Base-by-base conservation (phyloP, 2,329 filamentous ascomycete genomes). In the Apiospora koreana region DNA sequence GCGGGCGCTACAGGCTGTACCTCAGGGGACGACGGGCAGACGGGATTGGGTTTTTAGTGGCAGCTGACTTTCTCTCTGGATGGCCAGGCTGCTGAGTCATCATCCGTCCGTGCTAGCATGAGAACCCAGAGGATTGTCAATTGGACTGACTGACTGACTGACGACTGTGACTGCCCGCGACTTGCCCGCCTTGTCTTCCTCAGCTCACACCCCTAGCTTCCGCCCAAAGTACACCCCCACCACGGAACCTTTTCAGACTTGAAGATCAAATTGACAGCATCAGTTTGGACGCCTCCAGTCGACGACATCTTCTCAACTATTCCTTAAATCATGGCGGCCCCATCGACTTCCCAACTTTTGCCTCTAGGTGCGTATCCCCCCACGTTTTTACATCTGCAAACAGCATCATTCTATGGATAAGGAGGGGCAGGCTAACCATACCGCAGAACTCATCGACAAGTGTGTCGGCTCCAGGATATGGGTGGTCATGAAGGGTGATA, bases 401-500 rank as follows among this genome's bases (percentile, higher is more conserved):
- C 43, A 25, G 43, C 28, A 38, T 31, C 28, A n/a, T n/a, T n/a
- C 54, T 4, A 12, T 8, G 28, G 18, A 54, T 28, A 31, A 67
- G 25, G 65, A 67, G 65, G 23, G 65, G 31, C 42, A 25, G 16
- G 12, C 28, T 68, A 38, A 48, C 66, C 66, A 12, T 38, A 41
- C 25, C 31, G 43, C 79, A 97, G 96, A 99, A 84, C 90, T 99
- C 80, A 98, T 99, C 82, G 96, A 99, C 86, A 98, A 98, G 84
- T 99, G 96, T 81, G 95, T 99, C 75, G 96, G 96, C 72, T 98
- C 95, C 69, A 93, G 92, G 77, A 98, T 99, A 82, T 98, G 95
- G 95, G 95, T 99, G 73, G 91, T 99, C 77, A 99, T 99, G 96
- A 99, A 99, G 84, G 94, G 95, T 75, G 96, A 98, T 80, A 98